Percentiles rank a stretch among this genome's conserved stretches.
These are phyloP conservation scores for Pezizomycotina sp. DNA, from an alignment of 2,329 filamentous ascomycete species.

Conservation along the genomic window DNA sequence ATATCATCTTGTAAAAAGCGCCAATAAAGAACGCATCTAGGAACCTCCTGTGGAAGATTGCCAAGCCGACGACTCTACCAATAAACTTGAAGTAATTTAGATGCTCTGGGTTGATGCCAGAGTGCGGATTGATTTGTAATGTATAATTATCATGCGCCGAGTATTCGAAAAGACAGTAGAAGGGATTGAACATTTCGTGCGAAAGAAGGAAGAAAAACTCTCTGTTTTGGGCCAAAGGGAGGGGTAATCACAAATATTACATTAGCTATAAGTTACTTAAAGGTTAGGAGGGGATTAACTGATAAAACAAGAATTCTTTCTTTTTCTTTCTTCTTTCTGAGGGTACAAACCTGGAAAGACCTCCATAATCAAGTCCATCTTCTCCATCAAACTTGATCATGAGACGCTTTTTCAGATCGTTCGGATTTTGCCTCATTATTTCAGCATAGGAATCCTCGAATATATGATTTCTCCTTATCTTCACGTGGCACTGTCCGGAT, in stretches of 20 bases:
- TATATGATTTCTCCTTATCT: slow-evolving; percentile 88
- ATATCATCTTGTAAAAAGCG: slow-evolving; percentile 97
- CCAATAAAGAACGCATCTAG: slow-evolving; percentile 98
- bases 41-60: slow-evolving; percentile 96
- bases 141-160: slow-evolving; percentile 99
- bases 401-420: slow-evolving; percentile 88
- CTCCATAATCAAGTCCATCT: slow-evolving; percentile 93
- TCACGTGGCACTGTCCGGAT: slow-evolving; percentile 94
- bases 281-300: slow-evolving; percentile 3
- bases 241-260: too few species aligned
- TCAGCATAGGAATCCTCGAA: slow-evolving; percentile 98
- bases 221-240: too few species aligned
- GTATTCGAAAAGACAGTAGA: slow-evolving; percentile 98
- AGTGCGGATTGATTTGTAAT: slow-evolving; percentile 97
- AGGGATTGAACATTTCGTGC: slow-evolving; percentile 99
- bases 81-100: slow-evolving; percentile 99
- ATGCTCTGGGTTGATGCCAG: slow-evolving; percentile 97
- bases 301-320: too few species aligned
- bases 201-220: slow-evolving; percentile 99
- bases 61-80: slow-evolving; percentile 84
- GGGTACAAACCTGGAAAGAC: slow-evolving; percentile 63
- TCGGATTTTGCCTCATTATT: slow-evolving; percentile 89
- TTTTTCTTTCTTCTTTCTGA: too few species aligned
- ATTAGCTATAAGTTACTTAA: slow-evolving; percentile 6
- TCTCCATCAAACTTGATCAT: slow-evolving; percentile 99